Conservation (phyloP, 495 filamentous ascomycete genomes). For the Lasiosphaeriaceae sp. region DNA sequence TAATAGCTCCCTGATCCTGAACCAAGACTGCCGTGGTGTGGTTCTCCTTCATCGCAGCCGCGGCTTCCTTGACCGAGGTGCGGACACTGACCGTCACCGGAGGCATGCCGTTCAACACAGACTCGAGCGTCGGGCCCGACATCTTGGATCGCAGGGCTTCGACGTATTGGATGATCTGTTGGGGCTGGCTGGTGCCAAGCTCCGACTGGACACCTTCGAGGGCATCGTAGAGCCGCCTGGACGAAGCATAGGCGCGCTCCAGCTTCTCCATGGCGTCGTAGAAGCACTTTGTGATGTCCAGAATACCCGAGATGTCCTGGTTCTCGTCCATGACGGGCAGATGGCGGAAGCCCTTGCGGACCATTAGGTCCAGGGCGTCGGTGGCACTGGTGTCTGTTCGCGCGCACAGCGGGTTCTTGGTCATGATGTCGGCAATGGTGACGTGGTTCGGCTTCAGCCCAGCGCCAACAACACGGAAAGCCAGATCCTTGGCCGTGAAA, state of each 20-base stretch:
- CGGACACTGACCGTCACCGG: constrained; percentile 93
- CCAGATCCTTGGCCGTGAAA: constrained; percentile 98
- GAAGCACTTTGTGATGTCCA: constrained; percentile 99
- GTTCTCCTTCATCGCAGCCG: constrained; percentile 93
- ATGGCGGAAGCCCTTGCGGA: constrained; percentile 95
- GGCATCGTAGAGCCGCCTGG: constrained; percentile 92
- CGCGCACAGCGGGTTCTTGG: constrained; percentile 96
- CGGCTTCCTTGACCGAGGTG: constrained; percentile 93
- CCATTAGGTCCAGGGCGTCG: constrained; percentile 96
- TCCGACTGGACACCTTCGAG: constrained; percentile 99
- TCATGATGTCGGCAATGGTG: constrained; percentile 98
- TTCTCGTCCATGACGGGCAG: constrained; percentile 99
- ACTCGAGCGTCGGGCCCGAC: constrained; percentile 95
- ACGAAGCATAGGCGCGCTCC: constrained; percentile 94
- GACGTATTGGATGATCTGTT: constrained; percentile 98
- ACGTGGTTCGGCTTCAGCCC: constrained; percentile 88
- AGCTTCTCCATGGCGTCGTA: constrained; percentile 99
- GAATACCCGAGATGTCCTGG: constrained; percentile 95
- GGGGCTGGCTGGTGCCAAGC: constrained; percentile 90
- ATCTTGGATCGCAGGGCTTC: constrained; percentile 93
- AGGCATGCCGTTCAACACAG: constrained; percentile 84
- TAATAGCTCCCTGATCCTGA: constrained; percentile 94
- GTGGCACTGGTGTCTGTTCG: constrained; percentile 97
- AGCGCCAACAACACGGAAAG: constrained; percentile 90
- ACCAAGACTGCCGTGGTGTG: constrained; percentile 95